Base-by-base conservation (phyloP, 495 filamentous ascomycete genomes). In the Penicillium macrosclerotiorum region DNA sequence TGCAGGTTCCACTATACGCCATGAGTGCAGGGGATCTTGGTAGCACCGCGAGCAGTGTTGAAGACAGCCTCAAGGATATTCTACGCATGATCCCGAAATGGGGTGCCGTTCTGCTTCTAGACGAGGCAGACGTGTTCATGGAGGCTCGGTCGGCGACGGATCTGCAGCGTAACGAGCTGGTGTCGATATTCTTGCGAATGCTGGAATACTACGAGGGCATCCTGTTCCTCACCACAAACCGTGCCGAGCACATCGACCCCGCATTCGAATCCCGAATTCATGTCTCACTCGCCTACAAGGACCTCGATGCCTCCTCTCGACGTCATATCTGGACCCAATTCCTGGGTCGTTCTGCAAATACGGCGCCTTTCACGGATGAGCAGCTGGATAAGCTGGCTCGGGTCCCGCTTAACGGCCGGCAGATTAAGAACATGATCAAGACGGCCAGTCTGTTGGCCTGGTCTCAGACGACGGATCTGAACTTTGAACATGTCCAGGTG, bases 171-270 rank as follows among this genome's bases (percentile, higher is more conserved):
- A 75, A 77, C 48, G 64, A 60, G 14, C 59, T 77, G 11, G 73
- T 77, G 5, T 71, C 71, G 5, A 70, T 77, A 26, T 80, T 78
- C 58, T 52, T 78, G 25, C 61, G 76, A 42, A 48, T 79, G 63
- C 44, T 81, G 37, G 67, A 79, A 50, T 76, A 81, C 66, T 54
- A 75, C 65, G 69, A 77, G 57, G 82, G 83, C 18, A 79, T 84
- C 43, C 64, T 83, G 47, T 82, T 83, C 64, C 72, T 82, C 34
- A 80, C 77, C 0, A 81, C 75, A 23, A 83, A 81, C 52, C 72
- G 75, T 4, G 60, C 71, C 12, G 59, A 65, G 5, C 51, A 66
- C 25, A 73, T 82, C 45, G 78, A 81, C 23, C 49, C 64, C 0
- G 76, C 75, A 1, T 76, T 82, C 47, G 63, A 72, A 37, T 73